Evolutionary conservation across 805 yeast genomes (phyloP), one percentile per base, ranked within the genome.

Genomic region (Candida verbasci): DNA sequence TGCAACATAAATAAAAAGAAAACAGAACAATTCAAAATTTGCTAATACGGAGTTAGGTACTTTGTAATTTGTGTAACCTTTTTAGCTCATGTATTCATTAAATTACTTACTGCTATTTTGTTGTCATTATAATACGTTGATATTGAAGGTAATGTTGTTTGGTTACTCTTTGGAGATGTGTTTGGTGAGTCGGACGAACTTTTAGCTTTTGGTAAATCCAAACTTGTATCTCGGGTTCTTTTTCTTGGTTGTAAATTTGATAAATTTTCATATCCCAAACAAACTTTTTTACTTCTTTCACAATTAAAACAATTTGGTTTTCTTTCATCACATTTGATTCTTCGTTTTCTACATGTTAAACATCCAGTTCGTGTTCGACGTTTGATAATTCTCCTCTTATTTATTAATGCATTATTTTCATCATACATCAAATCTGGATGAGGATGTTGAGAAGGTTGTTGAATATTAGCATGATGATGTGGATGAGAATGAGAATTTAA

Each of bases 361-460:
- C 89, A 82, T 2, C 91, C 91, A 0, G 88, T 81, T 49, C 84
- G 65, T 2, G 88, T 82, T 35, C 89, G 64, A 31, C 81, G 62
- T 48, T 78, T 72, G 42, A 76, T 68, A 42, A 70, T 65, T 32
- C 75, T 54, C 34, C 72, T 51, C 41, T 63, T 64, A 46, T 56
- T 53, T 33, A 60, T 25, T 37, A 56, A 44, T 17, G 64, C 61
- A 29, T 58, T 55, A 39, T 58, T 59, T 22, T 56, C 56, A 29
- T 52, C 59, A 22, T 38, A 41, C 10, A 26, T 26, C 27, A 33
- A 29, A 30, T 15, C 18, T 14, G 17, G 40, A 8, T 26, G 22
- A n/a, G 21, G 35, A 14, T 31, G 29, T 15, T 24, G 26, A 24
- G 14, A 20, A 12, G 31, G 24, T 25, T 33, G 35, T 15, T 36